These are phyloP conservation scores for Omphalea diandra DNA, from an alignment of 441 rosid genomes.

Conservation along the genomic window DNA sequence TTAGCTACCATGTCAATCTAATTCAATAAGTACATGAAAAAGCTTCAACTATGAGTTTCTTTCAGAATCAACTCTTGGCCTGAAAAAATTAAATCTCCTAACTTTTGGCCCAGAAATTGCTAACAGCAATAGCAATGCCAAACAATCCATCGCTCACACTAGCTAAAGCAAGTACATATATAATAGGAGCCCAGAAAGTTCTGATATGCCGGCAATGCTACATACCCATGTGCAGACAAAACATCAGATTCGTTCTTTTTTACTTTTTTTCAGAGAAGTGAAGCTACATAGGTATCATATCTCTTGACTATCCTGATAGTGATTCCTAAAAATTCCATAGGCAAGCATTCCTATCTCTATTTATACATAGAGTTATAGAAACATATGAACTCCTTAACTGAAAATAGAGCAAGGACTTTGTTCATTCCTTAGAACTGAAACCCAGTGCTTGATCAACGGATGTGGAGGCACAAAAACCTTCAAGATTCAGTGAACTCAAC, in stretches of 20 bases:
- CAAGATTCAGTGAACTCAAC: not conserved
- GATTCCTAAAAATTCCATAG: not conserved
- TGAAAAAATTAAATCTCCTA: too few species aligned
- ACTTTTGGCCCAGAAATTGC: too few species aligned
- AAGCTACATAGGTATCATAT: not conserved
- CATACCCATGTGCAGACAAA: not conserved
- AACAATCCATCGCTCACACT: too few species aligned
- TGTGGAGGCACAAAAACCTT: constrained; percentile 95
- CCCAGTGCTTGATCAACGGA: constrained; percentile 93
- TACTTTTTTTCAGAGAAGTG: not conserved
- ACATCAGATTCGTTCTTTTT: not conserved
- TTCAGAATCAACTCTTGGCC: too few species aligned
- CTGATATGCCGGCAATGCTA: too few species aligned
- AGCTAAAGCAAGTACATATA: too few species aligned
- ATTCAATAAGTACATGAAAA: too few species aligned
- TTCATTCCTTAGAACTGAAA: constrained; percentile 78
- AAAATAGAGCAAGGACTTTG: constrained; percentile 82
- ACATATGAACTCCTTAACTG: constrained; percentile 48
- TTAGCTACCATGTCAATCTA: too few species aligned
- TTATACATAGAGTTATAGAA: not conserved
- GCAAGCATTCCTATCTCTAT: not conserved
- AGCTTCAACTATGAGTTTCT: too few species aligned
- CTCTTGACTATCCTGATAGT: not conserved
- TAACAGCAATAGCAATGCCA: too few species aligned
- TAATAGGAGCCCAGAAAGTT: too few species aligned